Evolutionary conservation across 129 eudicot genomes (phyloP).

Genomic region (Chrysanthemum lavandulifolium): DNA sequence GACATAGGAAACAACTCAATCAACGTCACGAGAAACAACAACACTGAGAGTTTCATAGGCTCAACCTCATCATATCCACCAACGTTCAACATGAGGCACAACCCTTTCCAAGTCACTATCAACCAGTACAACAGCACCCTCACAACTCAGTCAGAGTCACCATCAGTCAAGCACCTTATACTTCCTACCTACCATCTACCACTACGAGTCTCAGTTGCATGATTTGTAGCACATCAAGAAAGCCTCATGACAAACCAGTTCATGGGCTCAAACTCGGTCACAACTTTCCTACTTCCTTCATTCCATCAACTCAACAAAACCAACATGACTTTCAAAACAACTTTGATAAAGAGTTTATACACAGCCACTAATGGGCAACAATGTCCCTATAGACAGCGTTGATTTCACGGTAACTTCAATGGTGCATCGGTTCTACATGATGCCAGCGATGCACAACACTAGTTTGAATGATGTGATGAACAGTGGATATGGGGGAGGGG

Average conservation of each 20-base stretch:
- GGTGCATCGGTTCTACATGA: background rate
- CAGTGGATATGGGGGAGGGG: background rate
- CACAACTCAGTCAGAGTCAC: background rate
- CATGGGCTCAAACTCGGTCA: background rate
- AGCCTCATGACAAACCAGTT: constrained; percentile 2
- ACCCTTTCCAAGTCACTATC: background rate
- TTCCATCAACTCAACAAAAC: constrained; percentile 13
- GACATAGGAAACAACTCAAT: background rate
- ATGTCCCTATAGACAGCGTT: background rate
- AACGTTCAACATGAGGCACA: background rate
- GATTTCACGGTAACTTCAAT: background rate
- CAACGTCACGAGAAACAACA: background rate
- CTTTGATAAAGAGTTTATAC: background rate
- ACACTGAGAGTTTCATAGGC: background rate
- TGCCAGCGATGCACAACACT: background rate
- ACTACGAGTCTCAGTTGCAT: background rate
- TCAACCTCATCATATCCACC: background rate
- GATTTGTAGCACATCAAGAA: background rate
- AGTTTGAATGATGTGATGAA: background rate
- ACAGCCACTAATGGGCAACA: constrained; percentile 13
- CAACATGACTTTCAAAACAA: constrained; percentile 7
- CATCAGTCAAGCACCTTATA: background rate
- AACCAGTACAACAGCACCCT: background rate
- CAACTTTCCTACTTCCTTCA: background rate
- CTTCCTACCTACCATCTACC: background rate